Evolutionary conservation across 2,329 filamentous ascomycete genomes (phyloP), one percentile per base, ranked within the genome.

Genomic region (Neophaeococcomyces mojaviensis): DNA sequence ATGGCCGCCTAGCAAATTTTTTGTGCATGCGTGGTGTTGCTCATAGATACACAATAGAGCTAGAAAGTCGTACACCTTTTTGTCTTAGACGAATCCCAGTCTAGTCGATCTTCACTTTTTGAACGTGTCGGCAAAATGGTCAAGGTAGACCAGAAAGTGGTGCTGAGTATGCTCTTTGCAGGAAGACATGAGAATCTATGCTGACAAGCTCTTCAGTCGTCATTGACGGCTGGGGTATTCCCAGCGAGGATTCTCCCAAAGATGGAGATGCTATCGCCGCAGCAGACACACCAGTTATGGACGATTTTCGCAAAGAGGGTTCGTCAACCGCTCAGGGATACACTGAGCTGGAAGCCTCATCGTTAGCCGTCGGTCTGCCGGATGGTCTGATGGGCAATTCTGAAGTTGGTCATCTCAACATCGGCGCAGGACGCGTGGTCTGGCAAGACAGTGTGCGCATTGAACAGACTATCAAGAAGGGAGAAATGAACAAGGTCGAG

Each of bases 341-440:
- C 72, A 88, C 86, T 54, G 82, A 94, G 71, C 83, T 98, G 52
- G 92, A 98, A 59, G 92, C 92, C 48, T 97, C 92, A 2, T 97
- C 92, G 35, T 79, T 95, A 50, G 92, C 92, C 37, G 92, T 98
- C 55, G 92, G 92, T 56, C 79, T 98, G 44, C 92, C 92, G 16
- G 89, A 98, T 65, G 92, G 92, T 49, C 76, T 98, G 56, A 98
- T 98, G 92, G 92, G 92, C 56, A 98, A 98, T 76, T 94, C 87
- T 59, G 92, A 98, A 70, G 92, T 98, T 66, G 92, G 92, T 52
- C 92, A 98, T 70, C 71, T 98, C 73, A 98, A 98, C 77, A 97
- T 98, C 66, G 92, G 92, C 60, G 92, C 92, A 49, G 92, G 92
- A 48, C 80, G 92, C 61, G 92, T 98, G 51, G 92, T 98, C 60